Conservation (phyloP, 2,329 filamentous ascomycete species). For the Aaosphaeria arxii region DNA sequence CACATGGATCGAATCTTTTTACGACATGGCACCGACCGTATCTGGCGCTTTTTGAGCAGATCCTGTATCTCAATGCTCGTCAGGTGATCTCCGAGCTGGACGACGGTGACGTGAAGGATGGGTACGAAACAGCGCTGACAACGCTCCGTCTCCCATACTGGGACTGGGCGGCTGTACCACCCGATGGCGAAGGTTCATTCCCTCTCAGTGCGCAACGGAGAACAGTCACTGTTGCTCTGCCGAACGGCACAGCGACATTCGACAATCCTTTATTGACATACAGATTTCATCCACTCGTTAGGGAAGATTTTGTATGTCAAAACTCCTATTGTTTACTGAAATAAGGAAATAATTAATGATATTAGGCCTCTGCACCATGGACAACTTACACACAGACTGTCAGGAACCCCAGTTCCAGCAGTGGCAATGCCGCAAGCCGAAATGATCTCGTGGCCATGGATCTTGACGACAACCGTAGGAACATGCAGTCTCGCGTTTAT, state of each 20-base stretch:
- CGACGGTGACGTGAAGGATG: slow-evolving; percentile 30
- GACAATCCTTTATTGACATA: slow-evolving; percentile 45
- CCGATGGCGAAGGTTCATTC: slow-evolving; percentile 28
- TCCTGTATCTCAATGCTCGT: slow-evolving; percentile 37
- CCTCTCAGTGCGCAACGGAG: slow-evolving; percentile 37
- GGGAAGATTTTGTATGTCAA: slow-evolving; percentile 46
- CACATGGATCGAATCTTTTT: slow-evolving; percentile 73
- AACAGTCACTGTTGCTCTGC: slow-evolving; percentile 20
- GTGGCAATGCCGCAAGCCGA: slow-evolving; percentile 17
- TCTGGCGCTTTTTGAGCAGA: slow-evolving; percentile 57
- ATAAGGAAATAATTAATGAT: neutral
- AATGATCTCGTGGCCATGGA: slow-evolving; percentile 16
- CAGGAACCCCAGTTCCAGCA: slow-evolving; percentile 13
- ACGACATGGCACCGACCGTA: slow-evolving; percentile 82
- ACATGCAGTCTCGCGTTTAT: slow-evolving; percentile 51
- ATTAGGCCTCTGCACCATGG: slow-evolving; percentile 5
- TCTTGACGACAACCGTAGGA: slow-evolving; percentile 65
- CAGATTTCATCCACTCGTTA: slow-evolving; percentile 52
- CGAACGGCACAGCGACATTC: slow-evolving; percentile 33
- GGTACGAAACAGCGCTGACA: slow-evolving; percentile 35
- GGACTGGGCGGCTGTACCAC: slow-evolving; percentile 43
- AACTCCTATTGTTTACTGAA: neutral
- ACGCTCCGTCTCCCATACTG: slow-evolving; percentile 43
- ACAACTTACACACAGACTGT: slow-evolving; percentile 41
- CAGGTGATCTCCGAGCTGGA: slow-evolving; percentile 39